Evolutionary conservation across 2,329 filamentous ascomycete species (phyloP), one percentile per base, ranked within the genome.

Genomic region (Sporothrix luriei): DNA sequence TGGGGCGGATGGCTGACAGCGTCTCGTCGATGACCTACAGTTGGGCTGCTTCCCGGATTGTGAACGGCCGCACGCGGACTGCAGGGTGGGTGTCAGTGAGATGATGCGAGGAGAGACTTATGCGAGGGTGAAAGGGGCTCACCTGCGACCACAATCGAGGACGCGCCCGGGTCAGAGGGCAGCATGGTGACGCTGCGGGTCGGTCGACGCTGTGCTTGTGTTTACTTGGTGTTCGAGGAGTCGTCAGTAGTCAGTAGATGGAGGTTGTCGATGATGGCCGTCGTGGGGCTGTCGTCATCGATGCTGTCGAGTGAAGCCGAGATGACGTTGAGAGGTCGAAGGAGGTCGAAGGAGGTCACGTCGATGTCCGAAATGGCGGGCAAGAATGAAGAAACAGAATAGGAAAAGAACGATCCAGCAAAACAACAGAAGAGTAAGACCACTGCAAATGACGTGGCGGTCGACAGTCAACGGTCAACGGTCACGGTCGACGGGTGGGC

Each of bases 41-140:
- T 82, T 98, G 94, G 52, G 95, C 95, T 74, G 95, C 95, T 84
- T 99, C 95, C 82, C 93, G 86, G 75, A 98, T 97, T 13, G 88
- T 91, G 75, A 91, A 91, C 6, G 89, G 89, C 74, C 89, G 87
- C 74, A 91, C 89, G 77, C 89, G 87, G 73, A 91, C 88, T 89
- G 74, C 24, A 66, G 57, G 59, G 61, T 43, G 64, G 46, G 52
- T 21, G n/a, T 73, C 80, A 40, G 24, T 9, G n/a, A 55, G 51
- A 3, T 57, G 69, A 68, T 29, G 49, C 5, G 14, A 16, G 3
- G 21, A 9, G 29, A 14, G 57, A 55, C 21, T 14, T 4, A 21
- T 26, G 3, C 1, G 48, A 55, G n/a, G 21, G 24, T n/a, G 14
- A 7, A 33, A 54, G 10, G 43, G 21, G 49, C 82, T 49, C 79